Evolutionary conservation across 1,139 yeast genomes (phyloP).

Genomic region (Zygoascus sp.): DNA sequence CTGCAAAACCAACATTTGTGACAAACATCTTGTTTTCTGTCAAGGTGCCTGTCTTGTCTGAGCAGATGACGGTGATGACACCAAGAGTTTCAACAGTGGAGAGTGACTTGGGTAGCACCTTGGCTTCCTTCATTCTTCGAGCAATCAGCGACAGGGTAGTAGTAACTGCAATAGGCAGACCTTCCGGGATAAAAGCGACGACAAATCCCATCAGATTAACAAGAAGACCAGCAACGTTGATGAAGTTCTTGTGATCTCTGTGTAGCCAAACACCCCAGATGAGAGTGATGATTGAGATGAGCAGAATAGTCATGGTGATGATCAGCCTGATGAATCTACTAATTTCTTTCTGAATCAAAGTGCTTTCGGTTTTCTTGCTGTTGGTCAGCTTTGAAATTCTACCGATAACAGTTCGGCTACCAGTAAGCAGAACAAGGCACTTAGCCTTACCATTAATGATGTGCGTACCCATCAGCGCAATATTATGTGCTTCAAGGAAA

Average conservation of each 20-base stretch:
- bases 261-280: constrained; percentile 47
- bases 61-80: constrained; percentile 48
- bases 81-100: constrained; percentile 70
- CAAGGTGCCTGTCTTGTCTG: constrained; percentile 53
- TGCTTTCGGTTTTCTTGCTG: constrained; percentile 39
- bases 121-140: constrained; percentile 43
- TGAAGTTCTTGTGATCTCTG: constrained; percentile 41
- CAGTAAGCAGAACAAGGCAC: constrained; percentile 47
- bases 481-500: constrained; percentile 43
- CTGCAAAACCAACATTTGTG: constrained; percentile 37
- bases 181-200: constrained; percentile 53
- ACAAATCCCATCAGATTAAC: constrained; percentile 40
- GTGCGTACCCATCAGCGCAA: constrained; percentile 49
- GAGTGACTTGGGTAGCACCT: constrained; percentile 49
- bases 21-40: constrained; percentile 51
- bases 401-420: constrained; percentile 48
- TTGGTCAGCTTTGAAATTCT: constrained; percentile 43
- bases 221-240: constrained; percentile 41
- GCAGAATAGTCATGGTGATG: constrained; percentile 38
- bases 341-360: constrained; percentile 47
- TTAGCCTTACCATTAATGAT: constrained; percentile 47
- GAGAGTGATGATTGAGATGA: constrained; percentile 42
- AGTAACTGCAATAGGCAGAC: constrained; percentile 52
- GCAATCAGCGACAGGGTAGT: constrained; percentile 50
- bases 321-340: constrained; percentile 42